Evolutionary conservation across 768 basidiomycete genomes (phyloP), one percentile per base, ranked within the genome.

Genomic region (Macrolepiota albuminosa): DNA sequence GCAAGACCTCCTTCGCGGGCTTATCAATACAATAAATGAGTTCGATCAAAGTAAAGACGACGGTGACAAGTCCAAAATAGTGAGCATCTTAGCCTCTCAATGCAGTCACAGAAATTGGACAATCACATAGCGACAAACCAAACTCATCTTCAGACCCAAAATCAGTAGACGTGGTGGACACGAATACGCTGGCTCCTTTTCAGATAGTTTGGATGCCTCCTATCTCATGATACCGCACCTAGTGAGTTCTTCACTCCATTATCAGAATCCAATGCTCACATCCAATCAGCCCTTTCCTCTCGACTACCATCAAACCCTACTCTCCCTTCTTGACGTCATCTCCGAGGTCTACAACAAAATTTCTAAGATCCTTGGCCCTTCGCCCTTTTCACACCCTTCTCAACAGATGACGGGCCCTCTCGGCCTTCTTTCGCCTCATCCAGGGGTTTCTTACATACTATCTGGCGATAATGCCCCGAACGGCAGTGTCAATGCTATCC

Each of bases 321-420:
- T 93, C 56, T 92, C 93, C 37, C 84, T 94, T 31, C 85, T 94
- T 56, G 94, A 95, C 69, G 89, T 95, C 51, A 81, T 95, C 43
- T 90, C 91, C 18, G 92, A 94, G 68, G 85, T 92, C 34, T 96
- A 95, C 76, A 86, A 90, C 73, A 93, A 92, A 72, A 88, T 96
- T 43, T 83, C 83, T 9, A 86, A 86, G 67, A 83, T 93, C 54
- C 85, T 96, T 26, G 92, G 92, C 0, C 88, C 92, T 4, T 91
- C 91, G 0, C 86, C 88, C 0, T 87, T 92, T 67, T 79, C 87
- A 6, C 81, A 84, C 63, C 74, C 78, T 10, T 75, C 84, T 18
- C 85, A 85, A 57, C 81, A 88, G 54, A 87, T 89, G 75, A 89
- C 88, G 84, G 87, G 89, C 61, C 88, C 89, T 14, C 76, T 92